These are phyloP conservation scores for Firmiana major DNA, from an alignment of 345 rosid species.

Conservation along the genomic window DNA sequence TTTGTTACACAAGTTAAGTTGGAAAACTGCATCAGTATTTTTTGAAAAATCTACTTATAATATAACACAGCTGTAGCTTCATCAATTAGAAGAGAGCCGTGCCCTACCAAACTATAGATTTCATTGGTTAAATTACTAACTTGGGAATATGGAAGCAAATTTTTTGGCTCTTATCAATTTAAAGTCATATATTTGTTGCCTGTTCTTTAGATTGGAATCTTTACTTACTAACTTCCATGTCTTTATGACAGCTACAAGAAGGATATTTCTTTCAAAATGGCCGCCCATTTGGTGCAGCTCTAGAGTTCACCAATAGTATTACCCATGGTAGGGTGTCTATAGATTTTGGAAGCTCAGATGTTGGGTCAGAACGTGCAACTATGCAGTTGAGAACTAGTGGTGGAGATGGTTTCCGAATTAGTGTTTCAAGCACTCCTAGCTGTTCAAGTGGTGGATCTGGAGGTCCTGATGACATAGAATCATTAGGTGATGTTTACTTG, in stretches of 20 bases:
- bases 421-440: constrained; percentile 95
- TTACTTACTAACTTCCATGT: constrained; percentile 5
- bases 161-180: not conserved
- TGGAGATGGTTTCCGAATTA: constrained; percentile 87
- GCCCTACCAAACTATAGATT: not conserved
- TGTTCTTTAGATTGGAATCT: constrained; percentile 6
- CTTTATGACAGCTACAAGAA: constrained; percentile 51
- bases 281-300: constrained; percentile 46
- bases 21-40: not conserved
- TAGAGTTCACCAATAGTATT: constrained; percentile 43
- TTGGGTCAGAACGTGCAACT: constrained; percentile 67
- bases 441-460: constrained; percentile 88
- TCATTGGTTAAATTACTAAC: not conserved
- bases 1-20: not conserved
- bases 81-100: not conserved
- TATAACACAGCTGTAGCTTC: not conserved
- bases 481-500: constrained; percentile 86
- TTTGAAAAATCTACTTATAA: not conserved
- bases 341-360: constrained; percentile 75
- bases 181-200: not conserved
- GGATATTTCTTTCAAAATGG: constrained; percentile 33
- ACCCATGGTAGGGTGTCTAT: constrained; percentile 53
- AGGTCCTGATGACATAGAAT: constrained; percentile 96
- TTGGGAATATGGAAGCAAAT: not conserved
- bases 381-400: constrained; percentile 85